A percentile compares a stretch with the other conserved stretches of the same genome.
Evolutionary conservation across 371 early-diverging fungal species (phyloP).

Genomic region (Haplosporangium sp.): DNA sequence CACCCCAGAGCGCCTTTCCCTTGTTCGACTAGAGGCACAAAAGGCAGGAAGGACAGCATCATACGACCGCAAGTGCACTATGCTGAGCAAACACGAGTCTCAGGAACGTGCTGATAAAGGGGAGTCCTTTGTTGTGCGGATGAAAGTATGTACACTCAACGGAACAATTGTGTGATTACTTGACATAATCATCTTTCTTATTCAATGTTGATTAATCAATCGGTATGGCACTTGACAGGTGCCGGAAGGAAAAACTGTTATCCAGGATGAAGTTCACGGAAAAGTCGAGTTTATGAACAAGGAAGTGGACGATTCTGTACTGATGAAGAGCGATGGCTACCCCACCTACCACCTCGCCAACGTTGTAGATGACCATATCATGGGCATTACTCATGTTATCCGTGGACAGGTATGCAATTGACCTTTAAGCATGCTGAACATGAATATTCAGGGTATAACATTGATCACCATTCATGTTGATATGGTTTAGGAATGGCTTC

Average conservation of each 20-base stretch:
- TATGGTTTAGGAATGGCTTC: constrained; percentile 84
- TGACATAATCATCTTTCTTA: neutral
- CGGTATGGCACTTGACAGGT: constrained; percentile 53
- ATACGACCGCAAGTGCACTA: constrained; percentile 88
- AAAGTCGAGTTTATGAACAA: constrained; percentile 74
- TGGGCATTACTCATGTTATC: constrained; percentile 93
- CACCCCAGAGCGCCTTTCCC: constrained; percentile 75
- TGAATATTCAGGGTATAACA: neutral
- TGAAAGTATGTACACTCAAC: constrained; percentile 63
- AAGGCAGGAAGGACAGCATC: constrained; percentile 70
- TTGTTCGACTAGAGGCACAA: constrained; percentile 66
- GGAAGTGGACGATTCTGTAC: constrained; percentile 87
- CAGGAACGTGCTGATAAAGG: constrained; percentile 65
- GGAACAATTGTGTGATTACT: no score
- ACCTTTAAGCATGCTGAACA: neutral
- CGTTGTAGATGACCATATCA: constrained; percentile 93
- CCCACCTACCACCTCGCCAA: constrained; percentile 97
- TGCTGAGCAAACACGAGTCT: constrained; percentile 71
- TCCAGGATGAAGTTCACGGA: constrained; percentile 86
- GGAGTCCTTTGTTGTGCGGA: constrained; percentile 76
- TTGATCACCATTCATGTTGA: neutral
- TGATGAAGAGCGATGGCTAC: constrained; percentile 92
- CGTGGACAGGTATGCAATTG: constrained; percentile 79
- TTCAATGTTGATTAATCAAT: neutral
- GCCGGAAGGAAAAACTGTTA: constrained; percentile 68